A percentile compares a stretch with the other conserved stretches of the same genome.
Conservation (phyloP, 495 filamentous ascomycete genomes). For the Talaromyces adpressus region DNA sequence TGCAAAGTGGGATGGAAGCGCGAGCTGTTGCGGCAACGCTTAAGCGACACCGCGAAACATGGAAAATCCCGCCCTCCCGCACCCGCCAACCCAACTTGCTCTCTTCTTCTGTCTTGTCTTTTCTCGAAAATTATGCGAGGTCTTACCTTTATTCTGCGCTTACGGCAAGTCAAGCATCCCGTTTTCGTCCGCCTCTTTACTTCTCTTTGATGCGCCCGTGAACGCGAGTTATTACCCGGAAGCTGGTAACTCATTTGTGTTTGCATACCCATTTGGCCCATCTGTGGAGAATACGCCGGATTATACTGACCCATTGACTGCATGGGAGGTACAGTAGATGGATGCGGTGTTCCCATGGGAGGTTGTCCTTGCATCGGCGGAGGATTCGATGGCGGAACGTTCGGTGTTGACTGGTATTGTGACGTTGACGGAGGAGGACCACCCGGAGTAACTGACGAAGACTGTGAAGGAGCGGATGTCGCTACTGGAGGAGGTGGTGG, state of each 20-base stretch:
- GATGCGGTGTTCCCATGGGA: constrained; percentile 38
- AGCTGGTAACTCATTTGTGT: constrained; percentile 47
- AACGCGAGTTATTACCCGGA: constrained; percentile 46
- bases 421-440: constrained; percentile 5
- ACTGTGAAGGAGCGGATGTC: not conserved
- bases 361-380: constrained; percentile 34
- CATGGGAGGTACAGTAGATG: constrained; percentile 32
- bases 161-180: constrained; percentile 93
- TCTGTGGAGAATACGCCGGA: constrained; percentile 33
- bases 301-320: constrained; percentile 39
- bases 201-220: constrained; percentile 76
- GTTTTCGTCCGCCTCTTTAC: constrained; percentile 98
- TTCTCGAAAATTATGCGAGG: constrained; percentile 3
- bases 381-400: constrained; percentile 10
- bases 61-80: constrained; percentile 32
- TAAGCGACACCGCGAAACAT: constrained; percentile 42
- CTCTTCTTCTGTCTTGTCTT: constrained; percentile 13
- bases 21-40: constrained; percentile 20
- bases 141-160: constrained; percentile 92
- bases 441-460: not conserved
- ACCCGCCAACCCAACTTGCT: constrained; percentile 8
- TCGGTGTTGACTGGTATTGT: constrained; percentile 1
- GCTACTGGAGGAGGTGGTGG: not conserved
- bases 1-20: constrained; percentile 23
- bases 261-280: constrained; percentile 28